These are phyloP conservation scores for Persicaria maculosa DNA, from an alignment of 148 eudicot genomes.

Conservation along the genomic window DNA sequence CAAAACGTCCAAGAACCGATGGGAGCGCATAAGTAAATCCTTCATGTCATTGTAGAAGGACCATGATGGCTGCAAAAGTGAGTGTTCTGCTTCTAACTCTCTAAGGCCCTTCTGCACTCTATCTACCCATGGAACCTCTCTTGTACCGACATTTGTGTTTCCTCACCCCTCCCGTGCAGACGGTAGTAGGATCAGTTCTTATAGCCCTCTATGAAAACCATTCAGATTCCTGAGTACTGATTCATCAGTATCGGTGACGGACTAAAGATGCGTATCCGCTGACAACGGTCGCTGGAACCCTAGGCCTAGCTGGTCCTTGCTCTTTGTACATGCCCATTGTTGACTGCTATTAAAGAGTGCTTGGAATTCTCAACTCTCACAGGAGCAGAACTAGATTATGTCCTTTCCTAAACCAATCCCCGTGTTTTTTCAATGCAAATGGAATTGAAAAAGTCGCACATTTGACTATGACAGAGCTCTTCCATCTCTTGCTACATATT, in stretches of 20 bases:
- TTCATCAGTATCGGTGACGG: not conserved
- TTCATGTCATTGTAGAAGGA: no score
- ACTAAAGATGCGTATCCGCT: not conserved
- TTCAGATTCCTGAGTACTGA: not conserved
- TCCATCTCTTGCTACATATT: not conserved
- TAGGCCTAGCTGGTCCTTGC: not conserved
- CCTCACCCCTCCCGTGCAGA: not conserved
- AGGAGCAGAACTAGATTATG: constrained; percentile 1
- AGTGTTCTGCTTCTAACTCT: no score
- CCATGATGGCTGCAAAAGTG: no score
- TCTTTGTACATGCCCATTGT: constrained; percentile 5
- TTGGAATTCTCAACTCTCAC: not conserved
- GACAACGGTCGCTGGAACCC: not conserved
- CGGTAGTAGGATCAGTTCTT: not conserved
- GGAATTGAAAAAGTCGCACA: not conserved
- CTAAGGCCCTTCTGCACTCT: no score
- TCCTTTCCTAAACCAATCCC: not conserved
- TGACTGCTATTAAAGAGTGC: not conserved
- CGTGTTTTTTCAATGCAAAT: not conserved
- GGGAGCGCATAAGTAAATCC: not conserved
- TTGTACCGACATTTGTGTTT: not conserved
- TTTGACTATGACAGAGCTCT: not conserved
- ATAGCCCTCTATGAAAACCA: not conserved
- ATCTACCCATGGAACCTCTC: not conserved
- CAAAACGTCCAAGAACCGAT: constrained; percentile 8